phyloP scores from a whole-genome alignment of 192 early-diverging fungal species.

The Podila clonocystis region DNA sequence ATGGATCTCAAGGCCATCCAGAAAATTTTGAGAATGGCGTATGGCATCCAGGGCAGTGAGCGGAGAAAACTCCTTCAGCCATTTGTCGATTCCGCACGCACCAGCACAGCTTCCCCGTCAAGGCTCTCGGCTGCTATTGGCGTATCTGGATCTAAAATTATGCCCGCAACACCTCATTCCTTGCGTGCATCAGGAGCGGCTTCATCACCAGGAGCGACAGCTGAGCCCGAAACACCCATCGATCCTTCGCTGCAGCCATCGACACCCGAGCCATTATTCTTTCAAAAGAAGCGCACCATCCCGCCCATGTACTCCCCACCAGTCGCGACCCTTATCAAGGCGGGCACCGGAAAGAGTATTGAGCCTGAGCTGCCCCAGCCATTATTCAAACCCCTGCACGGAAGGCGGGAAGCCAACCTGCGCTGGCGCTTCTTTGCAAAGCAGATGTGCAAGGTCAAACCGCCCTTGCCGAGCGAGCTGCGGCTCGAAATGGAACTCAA shows the following conservation, averaged over 20 bases:
- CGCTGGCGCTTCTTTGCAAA: constrained; percentile 38
- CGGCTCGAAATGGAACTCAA: constrained; percentile 39
- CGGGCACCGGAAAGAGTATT: constrained; percentile 10
- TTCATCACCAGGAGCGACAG: not conserved
- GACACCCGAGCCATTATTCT: constrained; percentile 15
- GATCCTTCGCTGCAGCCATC: no score
- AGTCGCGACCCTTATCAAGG: constrained; percentile 9
- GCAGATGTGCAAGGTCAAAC: constrained; percentile 22
- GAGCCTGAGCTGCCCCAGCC: constrained; percentile 29
- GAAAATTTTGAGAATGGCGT: constrained; percentile 19
- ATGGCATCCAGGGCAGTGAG: constrained; percentile 30
- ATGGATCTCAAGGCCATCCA: constrained; percentile 33
- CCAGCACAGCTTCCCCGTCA: constrained; percentile 8
- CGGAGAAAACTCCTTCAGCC: constrained; percentile 35
- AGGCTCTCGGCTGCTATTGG: constrained; percentile 21
- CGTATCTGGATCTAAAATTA: not conserved
- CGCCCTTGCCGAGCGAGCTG: constrained; percentile 16
- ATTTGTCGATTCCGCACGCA: constrained; percentile 23
- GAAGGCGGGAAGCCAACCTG: constrained; percentile 38
- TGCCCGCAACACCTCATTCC: not conserved
- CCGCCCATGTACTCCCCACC: constrained; percentile 25
- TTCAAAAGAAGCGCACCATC: constrained; percentile 19
- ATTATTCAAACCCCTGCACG: constrained; percentile 40
- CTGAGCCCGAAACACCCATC: not conserved
- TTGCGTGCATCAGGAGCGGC: not conserved